Base-by-base conservation (phyloP, 2,329 filamentous ascomycete genomes). In the Madurella mycetomatis region DNA sequence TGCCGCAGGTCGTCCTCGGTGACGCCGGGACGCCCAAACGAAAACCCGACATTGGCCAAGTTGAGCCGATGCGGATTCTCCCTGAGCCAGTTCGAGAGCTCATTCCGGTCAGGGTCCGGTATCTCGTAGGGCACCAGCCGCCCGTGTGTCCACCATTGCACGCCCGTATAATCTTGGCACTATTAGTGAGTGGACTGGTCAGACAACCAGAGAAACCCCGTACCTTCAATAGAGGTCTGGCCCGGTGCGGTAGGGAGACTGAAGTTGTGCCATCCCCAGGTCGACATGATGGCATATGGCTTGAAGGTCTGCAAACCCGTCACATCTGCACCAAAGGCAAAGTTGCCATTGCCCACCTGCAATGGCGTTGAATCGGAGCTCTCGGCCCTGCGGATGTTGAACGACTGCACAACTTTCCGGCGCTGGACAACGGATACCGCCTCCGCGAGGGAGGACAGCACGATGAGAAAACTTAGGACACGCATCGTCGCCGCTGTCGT, bases 61-160 rank as follows among this genome's bases (percentile, higher is more conserved):
- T 80, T 81, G 16, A 79, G 65, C 5, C 78, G 69, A 60, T 81
- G 77, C 0, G 78, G 78, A 57, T 81, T 81, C 51, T 72, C 67
- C 44, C 73, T 71, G 15, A 75, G 62, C 73, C 73, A 75, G 47
- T 70, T 67, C 1, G 72, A 73, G 46, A 75, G 73, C 18, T 75
- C 71, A 12, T 61, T 62, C 58, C 75, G 64, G 5, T 67, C 69
- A 16, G 72, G 69, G 49, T 75, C 75, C 1, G 72, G 71, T 54
- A 74, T 69, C 57, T 72, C 65, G 50, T 75, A 75, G 44, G 72
- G 71, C 18, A 75, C 69, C 15, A 74, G 62, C 15, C 70, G 67
- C 30, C 64, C 73, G 55, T 75, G 72, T 5, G 72, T 75, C 69
- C 70, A 72, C 72, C 72, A 74, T 53, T 75, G 68, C 25, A 73